These are phyloP conservation scores for Syzygium grande DNA, from an alignment of 345 rosid species.

Conservation along the genomic window DNA sequence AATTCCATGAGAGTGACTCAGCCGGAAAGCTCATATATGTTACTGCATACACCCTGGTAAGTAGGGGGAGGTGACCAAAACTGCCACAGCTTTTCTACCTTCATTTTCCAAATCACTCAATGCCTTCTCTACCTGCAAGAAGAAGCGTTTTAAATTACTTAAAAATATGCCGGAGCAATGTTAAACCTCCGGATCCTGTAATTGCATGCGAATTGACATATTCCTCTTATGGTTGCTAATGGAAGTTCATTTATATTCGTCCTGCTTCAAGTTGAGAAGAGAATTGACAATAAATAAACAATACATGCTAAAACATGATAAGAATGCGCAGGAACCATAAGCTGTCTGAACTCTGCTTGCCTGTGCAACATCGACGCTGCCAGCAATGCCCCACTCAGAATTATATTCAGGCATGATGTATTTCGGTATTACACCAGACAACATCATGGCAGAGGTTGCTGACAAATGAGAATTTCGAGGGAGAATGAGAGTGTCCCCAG, in stretches of 20 bases:
- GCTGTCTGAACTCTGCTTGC: conserved; percentile 2
- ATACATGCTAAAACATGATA: neutral
- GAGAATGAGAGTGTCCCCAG: conserved; percentile 44
- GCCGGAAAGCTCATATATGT: conserved; percentile 31
- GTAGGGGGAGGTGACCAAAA: conserved; percentile 60
- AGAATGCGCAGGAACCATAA: neutral
- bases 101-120: conserved; percentile 35
- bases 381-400: conserved; percentile 41
- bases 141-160: neutral
- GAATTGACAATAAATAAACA: neutral
- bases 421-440: conserved; percentile 47
- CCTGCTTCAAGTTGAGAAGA: neutral
- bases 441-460: conserved; percentile 42
- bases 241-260: neutral
- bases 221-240: neutral
- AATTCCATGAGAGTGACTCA: conserved; percentile 37
- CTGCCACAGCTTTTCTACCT: conserved; percentile 40
- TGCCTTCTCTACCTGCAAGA: conserved; percentile 37
- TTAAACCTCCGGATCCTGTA: neutral
- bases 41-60: conserved; percentile 58
- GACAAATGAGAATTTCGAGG: conserved; percentile 58
- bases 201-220: neutral
- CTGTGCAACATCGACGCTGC: conserved; percentile 29
- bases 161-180: neutral
- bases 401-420: conserved; percentile 44